These are phyloP conservation scores for Phalaenopsis hybrid DNA, from an alignment of 116 monocot genomes.

Conservation along the genomic window DNA sequence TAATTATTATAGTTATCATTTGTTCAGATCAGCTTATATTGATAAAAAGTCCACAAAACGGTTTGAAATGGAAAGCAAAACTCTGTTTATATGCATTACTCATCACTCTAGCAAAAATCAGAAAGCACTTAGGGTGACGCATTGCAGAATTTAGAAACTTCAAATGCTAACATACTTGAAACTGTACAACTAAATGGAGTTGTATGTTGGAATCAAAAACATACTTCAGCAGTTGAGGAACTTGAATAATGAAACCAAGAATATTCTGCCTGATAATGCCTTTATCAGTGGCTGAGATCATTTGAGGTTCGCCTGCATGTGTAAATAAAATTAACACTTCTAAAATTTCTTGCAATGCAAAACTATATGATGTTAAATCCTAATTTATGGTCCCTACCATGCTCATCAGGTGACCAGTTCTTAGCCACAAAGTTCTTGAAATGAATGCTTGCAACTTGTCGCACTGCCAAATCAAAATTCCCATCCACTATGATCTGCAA, in stretches of 20 bases:
- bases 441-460: slow-evolving; percentile 95
- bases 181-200: background rate
- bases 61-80: too few relatives aligned
- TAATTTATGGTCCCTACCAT: slow-evolving; percentile 29
- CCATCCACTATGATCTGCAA: slow-evolving; percentile 80
- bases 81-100: too few relatives aligned
- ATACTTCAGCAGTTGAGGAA: slow-evolving; percentile 85
- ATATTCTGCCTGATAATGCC: slow-evolving; percentile 66
- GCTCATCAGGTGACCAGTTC: slow-evolving; percentile 81
- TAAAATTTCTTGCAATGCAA: background rate
- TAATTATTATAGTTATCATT: too few relatives aligned
- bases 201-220: background rate
- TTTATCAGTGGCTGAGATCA: slow-evolving; percentile 67
- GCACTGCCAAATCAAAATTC: slow-evolving; percentile 64
- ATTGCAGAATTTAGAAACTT: background rate
- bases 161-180: background rate
- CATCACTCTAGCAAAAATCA: background rate
- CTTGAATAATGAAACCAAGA: slow-evolving; percentile 64
- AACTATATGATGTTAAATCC: background rate
- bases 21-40: too few relatives aligned
- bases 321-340: background rate
- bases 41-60: too few relatives aligned
- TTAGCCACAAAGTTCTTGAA: slow-evolving; percentile 95
- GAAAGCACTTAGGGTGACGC: background rate
- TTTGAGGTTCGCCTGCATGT: slow-evolving; percentile 40